These are phyloP conservation scores for Metschnikowia kofuensis DNA, from an alignment of 805 yeast species.

Conservation along the genomic window DNA sequence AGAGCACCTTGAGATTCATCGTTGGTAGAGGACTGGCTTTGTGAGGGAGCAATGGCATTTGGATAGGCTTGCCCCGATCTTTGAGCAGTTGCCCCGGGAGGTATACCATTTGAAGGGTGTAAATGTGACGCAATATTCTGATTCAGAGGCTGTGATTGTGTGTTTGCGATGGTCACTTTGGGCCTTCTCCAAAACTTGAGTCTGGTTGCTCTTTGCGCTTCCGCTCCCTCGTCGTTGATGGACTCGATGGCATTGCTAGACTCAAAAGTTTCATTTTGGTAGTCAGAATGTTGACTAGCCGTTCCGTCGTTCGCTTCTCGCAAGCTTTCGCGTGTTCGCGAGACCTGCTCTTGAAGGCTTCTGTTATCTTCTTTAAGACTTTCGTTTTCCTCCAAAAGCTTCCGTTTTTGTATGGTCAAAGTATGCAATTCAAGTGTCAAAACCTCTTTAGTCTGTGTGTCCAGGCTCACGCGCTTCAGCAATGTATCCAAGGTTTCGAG, in stretches of 20 bases:
- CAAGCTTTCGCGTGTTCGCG: background rate
- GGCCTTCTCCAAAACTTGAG: constrained; percentile 46
- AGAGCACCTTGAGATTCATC: constrained; percentile 10
- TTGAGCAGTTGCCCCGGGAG: constrained; percentile 1
- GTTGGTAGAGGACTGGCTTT: background rate
- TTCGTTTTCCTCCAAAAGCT: constrained; percentile 30
- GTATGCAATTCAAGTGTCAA: constrained; percentile 50
- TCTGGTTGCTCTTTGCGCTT: constrained; percentile 41
- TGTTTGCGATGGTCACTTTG: constrained; percentile 25
- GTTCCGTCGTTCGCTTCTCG: background rate
- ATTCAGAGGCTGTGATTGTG: background rate
- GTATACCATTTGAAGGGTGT: background rate
- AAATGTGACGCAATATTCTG: background rate
- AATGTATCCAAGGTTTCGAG: constrained; percentile 38
- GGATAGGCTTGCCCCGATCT: constrained; percentile 15
- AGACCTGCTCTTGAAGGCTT: constrained; percentile 1
- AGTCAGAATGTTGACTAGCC: constrained; percentile 8
- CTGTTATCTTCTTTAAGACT: constrained; percentile 4
- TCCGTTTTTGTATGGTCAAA: constrained; percentile 45
- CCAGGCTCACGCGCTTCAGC: constrained; percentile 39
- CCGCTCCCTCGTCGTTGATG: constrained; percentile 19
- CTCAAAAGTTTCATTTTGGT: constrained; percentile 7
- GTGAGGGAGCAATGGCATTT: constrained; percentile 8
- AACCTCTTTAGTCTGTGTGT: constrained; percentile 41
- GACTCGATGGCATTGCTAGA: constrained; percentile 10